Base-by-base conservation (phyloP, 1,139 yeast species). In the Pichia sp. region DNA sequence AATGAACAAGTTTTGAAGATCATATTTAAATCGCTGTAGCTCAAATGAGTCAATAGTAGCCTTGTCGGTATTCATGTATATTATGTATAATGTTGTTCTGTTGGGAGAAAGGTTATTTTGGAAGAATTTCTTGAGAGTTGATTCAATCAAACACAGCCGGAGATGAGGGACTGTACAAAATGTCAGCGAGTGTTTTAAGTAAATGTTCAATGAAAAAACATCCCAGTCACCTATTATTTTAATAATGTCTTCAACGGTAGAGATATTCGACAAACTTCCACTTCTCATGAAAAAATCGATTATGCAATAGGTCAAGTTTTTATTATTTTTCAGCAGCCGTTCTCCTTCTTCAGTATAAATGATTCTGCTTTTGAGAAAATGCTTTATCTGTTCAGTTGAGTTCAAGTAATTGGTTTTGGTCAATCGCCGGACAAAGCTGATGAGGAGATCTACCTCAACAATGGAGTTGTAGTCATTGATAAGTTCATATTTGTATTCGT, bases 301-400 rank as follows among this genome's bases (percentile, higher is more conserved):
- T 10, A 53, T 6, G 2, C 22, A 18, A 34, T 51, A 46, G 4
- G 34, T 2, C 34, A 53, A 13, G 6, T 21, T 13, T 36, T 10
- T 45, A 30, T 48, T 46, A 1, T 46, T 34, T 21, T 23, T 43
- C 9, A 53, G 30, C 4, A 48, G 13, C 2, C 9, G 2, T 1
- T 28, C 37, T 18, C 23, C 36, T 3, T 48, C 45, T 6, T 23
- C n/a, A 13, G 44, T 42, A 21, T 41, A 25, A 3, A 53, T 36
- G 13, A 53, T 21, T 36, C 56, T 28, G 7, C 48, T 41, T 8
- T 48, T 44, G 1, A 53, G 7, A 10, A 53, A 53, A 21, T 41
- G 43, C 34, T 39, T 40, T 2, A 53, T 53, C n/a, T 13, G n/a
- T 13, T 44, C 42, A 30, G 44, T 53, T 18, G 42, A 43, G 25